Conservation (phyloP, 1,284 basidiomycete species). For the Lentinula novae-zelandiae region DNA sequence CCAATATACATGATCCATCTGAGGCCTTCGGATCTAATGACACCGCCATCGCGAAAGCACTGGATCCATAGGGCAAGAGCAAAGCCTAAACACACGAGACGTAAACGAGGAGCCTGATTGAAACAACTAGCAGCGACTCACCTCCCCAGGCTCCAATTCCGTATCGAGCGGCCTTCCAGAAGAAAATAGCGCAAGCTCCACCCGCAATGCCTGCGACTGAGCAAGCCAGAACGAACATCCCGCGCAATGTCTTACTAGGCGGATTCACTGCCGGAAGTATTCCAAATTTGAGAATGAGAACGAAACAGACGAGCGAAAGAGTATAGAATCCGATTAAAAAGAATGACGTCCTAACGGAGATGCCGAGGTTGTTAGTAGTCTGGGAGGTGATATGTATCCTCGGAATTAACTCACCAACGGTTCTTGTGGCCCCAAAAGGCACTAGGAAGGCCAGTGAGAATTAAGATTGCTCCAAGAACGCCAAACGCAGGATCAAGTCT, state of each 20-base stretch:
- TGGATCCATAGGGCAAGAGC: conserved; percentile 86
- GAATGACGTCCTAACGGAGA: conserved; percentile 75
- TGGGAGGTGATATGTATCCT: conserved; percentile 16
- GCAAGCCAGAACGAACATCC: conserved; percentile 86
- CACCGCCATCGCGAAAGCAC: conserved; percentile 77
- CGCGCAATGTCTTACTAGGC: conserved; percentile 74
- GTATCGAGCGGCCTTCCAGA: conserved; percentile 85
- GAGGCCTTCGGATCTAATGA: conserved; percentile 72
- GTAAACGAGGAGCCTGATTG: conserved; percentile 2
- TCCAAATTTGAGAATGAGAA: conserved; percentile 89
- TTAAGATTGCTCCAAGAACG: conserved; percentile 84
- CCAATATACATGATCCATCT: conserved; percentile 89
- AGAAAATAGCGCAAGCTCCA: conserved; percentile 84
- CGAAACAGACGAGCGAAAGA: conserved; percentile 79
- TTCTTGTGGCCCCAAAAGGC: conserved; percentile 93
- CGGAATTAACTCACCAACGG: conserved; percentile 57
- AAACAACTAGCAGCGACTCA: not conserved
- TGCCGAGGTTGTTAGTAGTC: not conserved
- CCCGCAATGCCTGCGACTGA: conserved; percentile 80
- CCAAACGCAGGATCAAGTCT: conserved; percentile 86
- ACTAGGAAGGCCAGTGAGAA: conserved; percentile 85
- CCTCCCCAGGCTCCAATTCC: conserved; percentile 85
- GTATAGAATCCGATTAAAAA: conserved; percentile 91
- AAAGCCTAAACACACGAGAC: conserved; percentile 42
- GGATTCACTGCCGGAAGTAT: conserved; percentile 79